Conservation (phyloP, 148 eudicot species). For the Nepenthes gracilis region DNA sequence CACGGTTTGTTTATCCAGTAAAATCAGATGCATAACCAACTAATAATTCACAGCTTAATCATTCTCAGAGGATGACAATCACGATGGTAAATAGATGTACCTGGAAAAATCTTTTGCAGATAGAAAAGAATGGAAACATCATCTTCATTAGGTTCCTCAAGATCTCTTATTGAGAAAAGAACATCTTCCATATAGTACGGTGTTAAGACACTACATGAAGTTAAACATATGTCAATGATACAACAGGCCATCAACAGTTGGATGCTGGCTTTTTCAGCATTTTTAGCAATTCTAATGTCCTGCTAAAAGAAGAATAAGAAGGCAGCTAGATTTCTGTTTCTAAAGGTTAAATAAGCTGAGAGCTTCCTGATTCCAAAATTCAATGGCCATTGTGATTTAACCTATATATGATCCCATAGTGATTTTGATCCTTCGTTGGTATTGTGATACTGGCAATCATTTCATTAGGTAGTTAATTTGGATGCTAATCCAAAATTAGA, state of each 20-base stretch:
- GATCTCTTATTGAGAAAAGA: conserved; percentile 36
- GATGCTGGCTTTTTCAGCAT: too few species aligned
- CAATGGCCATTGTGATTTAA: too few species aligned
- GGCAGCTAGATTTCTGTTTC: too few species aligned
- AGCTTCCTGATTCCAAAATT: too few species aligned
- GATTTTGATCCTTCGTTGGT: too few species aligned
- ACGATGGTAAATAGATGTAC: conserved; percentile 8
- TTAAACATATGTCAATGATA: background rate
- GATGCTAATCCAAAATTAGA: too few species aligned
- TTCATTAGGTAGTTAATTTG: too few species aligned
- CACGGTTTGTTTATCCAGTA: background rate
- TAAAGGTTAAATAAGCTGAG: too few species aligned
- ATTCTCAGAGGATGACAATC: background rate
- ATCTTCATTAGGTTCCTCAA: conserved; percentile 51
- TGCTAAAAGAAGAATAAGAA: too few species aligned
- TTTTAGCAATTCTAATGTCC: too few species aligned
- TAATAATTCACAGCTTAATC: conserved; percentile 3
- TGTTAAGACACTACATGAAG: conserved; percentile 38
- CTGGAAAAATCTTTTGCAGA: conserved; percentile 65
- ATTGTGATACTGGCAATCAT: too few species aligned
- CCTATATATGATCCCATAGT: too few species aligned
- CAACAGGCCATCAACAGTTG: background rate
- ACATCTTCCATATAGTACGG: conserved; percentile 59
- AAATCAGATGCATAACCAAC: background rate
- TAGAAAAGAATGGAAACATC: conserved; percentile 66